Base-by-base conservation (phyloP, 495 filamentous ascomycete genomes). In the Aspergillus panamensis region DNA sequence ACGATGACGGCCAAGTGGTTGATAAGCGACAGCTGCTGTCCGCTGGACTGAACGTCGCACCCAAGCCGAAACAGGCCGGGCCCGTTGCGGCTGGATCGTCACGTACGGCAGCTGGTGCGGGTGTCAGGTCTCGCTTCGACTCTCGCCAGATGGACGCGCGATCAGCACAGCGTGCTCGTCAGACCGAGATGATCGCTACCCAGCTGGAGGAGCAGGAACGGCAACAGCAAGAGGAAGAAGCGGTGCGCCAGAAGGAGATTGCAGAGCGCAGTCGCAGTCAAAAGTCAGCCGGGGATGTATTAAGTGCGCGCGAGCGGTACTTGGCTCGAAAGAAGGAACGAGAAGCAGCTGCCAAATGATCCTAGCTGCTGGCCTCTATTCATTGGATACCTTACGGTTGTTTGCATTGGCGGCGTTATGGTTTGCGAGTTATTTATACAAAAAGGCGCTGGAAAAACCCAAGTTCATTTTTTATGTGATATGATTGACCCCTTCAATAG, bases 1-100 rank as follows among this genome's bases (percentile, higher is more conserved):
- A 97, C 64, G 94, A 97, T 60, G 94, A 97, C 47, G 94, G 95
- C 0, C 85, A 95, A 66, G 87, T 98, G 4, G 88, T 96, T 17
- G 94, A 98, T 66, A 97, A 96, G 77, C 82, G 93, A 19, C 89
- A 97, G 65, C 73, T 98, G 16, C 80, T 98, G 13, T 86, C 82
- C 48, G 93, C 92, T 10, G 94, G 94, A 43, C 74, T 98, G 40
- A 98, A 98, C 58, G 79, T 97, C 13, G 82, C 79, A 17, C 77
- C 85, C 8, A 88, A 85, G 62, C 77, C 82, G 12, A 84, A 82
- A 61, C 8, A 62, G 2, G 51, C 73, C 21, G 51, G 48, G 3
- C 19, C 42, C 17, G 55, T 73, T 20, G 64, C 77, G 31, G 69
- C 71, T 49, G 60, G 62, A 32, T 63, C 77, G 47, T 65, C 64